These are phyloP conservation scores for Lophiotrema nucula DNA, from an alignment of 495 filamentous ascomycete genomes.

Conservation along the genomic window DNA sequence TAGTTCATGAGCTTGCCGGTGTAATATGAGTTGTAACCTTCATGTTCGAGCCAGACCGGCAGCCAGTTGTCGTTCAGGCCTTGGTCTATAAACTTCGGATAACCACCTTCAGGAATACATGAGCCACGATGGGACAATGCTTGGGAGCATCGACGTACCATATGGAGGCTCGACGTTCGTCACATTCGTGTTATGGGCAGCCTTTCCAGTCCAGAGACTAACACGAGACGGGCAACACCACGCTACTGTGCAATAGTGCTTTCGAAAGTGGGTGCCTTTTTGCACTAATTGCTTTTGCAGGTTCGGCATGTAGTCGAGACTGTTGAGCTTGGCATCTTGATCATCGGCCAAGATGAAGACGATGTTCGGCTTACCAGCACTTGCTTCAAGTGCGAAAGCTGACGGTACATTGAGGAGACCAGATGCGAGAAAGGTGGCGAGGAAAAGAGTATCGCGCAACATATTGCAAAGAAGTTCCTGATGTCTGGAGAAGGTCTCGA, in stretches of 20 bases:
- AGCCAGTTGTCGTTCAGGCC: constrained; percentile 66
- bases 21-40: constrained; percentile 70
- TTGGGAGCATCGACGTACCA: constrained; percentile 1
- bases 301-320: constrained; percentile 35
- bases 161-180: constrained; percentile 63
- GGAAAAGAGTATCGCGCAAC: too few species aligned
- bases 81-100: constrained; percentile 64
- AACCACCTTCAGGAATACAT: constrained; percentile 43
- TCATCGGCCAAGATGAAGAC: constrained; percentile 40
- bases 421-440: too few species aligned
- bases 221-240: constrained; percentile 40
- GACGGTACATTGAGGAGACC: too few species aligned
- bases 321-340: constrained; percentile 37
- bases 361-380: constrained; percentile 33
- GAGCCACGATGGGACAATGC: not conserved
- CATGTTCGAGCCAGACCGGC: constrained; percentile 65
- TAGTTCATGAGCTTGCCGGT: constrained; percentile 70
- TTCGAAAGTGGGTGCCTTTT: constrained; percentile 26
- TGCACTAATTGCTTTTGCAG: constrained; percentile 34
- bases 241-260: constrained; percentile 36
- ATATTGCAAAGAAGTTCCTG: too few species aligned
- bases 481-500: too few species aligned
- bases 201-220: constrained; percentile 55
- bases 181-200: constrained; percentile 74
- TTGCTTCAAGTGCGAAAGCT: too few species aligned